phyloP scores from a whole-genome alignment of 1,139 yeast genomes.

The Pichia sp. region DNA sequence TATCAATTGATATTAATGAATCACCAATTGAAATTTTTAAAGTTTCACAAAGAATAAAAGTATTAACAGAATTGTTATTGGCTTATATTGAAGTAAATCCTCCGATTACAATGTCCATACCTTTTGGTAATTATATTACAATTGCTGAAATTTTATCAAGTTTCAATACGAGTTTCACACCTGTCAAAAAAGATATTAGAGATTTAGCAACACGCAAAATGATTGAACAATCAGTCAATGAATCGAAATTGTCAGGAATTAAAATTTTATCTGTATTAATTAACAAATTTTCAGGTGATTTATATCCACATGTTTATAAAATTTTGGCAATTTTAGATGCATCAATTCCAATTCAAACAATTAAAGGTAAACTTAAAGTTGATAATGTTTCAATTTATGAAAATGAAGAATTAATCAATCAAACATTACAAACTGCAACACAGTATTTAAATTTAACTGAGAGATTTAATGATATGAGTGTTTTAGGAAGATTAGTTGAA shows the following conservation, averaged over 20 bases:
- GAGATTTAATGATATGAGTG: conserved; percentile 36
- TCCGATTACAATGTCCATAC: conserved; percentile 40
- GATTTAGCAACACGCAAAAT: conserved; percentile 38
- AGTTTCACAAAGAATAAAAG: conserved; percentile 44
- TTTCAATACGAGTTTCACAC: conserved; percentile 47
- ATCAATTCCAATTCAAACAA: conserved; percentile 35
- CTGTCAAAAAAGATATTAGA: conserved; percentile 53
- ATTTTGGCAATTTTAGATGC: conserved; percentile 51
- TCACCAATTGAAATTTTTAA: conserved; percentile 42
- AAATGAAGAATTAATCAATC: conserved; percentile 32
- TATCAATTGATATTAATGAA: conserved; percentile 52
- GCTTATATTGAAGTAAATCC: conserved; percentile 41
- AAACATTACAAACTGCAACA: conserved; percentile 31
- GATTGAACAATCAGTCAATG: conserved; percentile 37
- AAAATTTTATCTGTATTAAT: conserved; percentile 37
- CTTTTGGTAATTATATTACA: conserved; percentile 48
- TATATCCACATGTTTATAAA: conserved; percentile 43
- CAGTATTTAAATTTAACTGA: conserved; percentile 32
- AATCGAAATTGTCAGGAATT: conserved; percentile 42
- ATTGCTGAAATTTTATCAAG: conserved; percentile 47
- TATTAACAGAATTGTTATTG: conserved; percentile 40
- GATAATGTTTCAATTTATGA: conserved; percentile 31
- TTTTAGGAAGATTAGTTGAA: conserved; percentile 41
- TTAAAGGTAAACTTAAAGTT: conserved; percentile 33
- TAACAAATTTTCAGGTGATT: conserved; percentile 37